Conservation (phyloP, 495 filamentous ascomycete species). For the Penicillium fimorum region DNA sequence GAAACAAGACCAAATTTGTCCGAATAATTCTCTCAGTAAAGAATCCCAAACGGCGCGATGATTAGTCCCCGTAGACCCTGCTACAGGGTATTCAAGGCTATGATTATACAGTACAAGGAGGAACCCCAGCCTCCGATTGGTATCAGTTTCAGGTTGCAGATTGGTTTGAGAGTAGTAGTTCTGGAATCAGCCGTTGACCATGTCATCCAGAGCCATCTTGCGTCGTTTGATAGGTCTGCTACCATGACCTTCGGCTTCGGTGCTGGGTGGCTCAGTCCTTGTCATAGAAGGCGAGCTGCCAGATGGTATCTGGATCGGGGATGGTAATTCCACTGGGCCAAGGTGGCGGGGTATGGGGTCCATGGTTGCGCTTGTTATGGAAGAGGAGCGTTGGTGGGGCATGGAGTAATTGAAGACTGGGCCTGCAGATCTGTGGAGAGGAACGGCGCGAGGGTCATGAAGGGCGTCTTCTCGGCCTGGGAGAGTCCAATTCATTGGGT, state of each 20-base stretch:
- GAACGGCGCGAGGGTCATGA: conserved; percentile 25
- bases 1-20: conserved; percentile 17
- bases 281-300: conserved; percentile 20
- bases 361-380: conserved; percentile 22
- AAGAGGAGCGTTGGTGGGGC: conserved; percentile 24
- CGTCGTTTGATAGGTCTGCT: conserved; percentile 67
- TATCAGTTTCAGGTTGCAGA: conserved; percentile 9
- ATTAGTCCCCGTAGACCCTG: conserved; percentile 37
- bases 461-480: conserved; percentile 24
- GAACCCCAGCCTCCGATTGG: conserved; percentile 20
- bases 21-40: conserved; percentile 3
- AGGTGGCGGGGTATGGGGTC: conserved; percentile 30
- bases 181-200: conserved; percentile 42
- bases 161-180: not conserved
- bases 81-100: conserved; percentile 26
- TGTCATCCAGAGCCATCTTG: conserved; percentile 57
- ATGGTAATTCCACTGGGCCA: conserved; percentile 22
- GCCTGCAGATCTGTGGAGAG: conserved; percentile 25
- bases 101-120: conserved; percentile 31
- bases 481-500: conserved; percentile 32
- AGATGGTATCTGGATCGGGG: conserved; percentile 13
- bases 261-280: conserved; percentile 17
- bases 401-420: conserved; percentile 32
- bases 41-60: conserved; percentile 4
- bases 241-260: conserved; percentile 29